A percentile compares a stretch with the other conserved stretches of the same genome.
Conservation (phyloP, 2,329 filamentous ascomycete species). For the Epichloe sp. region DNA sequence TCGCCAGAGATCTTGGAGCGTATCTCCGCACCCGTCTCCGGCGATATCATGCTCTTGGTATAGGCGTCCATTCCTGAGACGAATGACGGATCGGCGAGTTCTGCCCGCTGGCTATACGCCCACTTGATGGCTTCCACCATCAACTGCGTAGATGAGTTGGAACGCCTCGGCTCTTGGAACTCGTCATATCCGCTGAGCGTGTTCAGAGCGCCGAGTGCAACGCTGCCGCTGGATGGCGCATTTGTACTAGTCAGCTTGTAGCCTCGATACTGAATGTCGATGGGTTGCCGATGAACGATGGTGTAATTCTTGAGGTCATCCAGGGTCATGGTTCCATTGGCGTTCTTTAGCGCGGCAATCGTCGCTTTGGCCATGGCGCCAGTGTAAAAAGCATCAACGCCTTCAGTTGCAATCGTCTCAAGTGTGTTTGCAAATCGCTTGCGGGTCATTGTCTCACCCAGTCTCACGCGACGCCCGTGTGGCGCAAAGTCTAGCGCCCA, state of each 20-base stretch:
- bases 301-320: conserved; percentile 62
- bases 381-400: conserved; percentile 55
- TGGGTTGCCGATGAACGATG: conserved; percentile 46
- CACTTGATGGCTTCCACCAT: conserved; percentile 78
- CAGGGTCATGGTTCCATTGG: conserved; percentile 65
- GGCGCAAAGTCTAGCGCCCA: conserved; percentile 84
- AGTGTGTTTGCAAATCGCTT: conserved; percentile 63
- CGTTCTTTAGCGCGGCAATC: conserved; percentile 47
- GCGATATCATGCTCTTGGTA: conserved; percentile 54
- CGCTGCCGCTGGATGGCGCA: conserved; percentile 61
- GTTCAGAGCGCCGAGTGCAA: conserved; percentile 62
- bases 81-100: conserved; percentile 66
- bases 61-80: conserved; percentile 45
- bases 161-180: conserved; percentile 41
- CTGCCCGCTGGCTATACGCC: conserved; percentile 59
- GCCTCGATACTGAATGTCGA: conserved; percentile 52
- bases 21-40: conserved; percentile 39
- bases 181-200: conserved; percentile 57
- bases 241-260: conserved; percentile 54
- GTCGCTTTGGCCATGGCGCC: conserved; percentile 58
- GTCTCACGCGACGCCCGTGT: conserved; percentile 47
- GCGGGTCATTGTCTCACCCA: conserved; percentile 64
- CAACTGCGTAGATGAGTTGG: conserved; percentile 56
- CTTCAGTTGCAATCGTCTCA: conserved; percentile 52
- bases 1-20: conserved; percentile 31